Evolutionary conservation across 1,139 yeast genomes (phyloP).

Genomic region (Lodderomyces theae): DNA sequence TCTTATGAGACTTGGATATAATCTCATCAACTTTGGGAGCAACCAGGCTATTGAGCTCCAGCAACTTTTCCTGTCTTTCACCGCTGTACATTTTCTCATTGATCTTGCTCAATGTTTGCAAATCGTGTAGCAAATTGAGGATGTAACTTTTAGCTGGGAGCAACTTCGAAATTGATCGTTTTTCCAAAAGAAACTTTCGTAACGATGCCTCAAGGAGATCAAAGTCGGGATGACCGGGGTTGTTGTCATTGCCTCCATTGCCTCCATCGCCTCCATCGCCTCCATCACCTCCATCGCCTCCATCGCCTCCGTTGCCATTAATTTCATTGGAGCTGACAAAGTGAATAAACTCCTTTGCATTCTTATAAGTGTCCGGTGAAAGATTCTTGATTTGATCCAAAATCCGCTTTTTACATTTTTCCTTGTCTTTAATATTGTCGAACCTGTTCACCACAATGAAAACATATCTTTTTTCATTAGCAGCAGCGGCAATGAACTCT

Average conservation of each 20-base stretch:
- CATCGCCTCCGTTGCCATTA: slow-evolving; percentile 19
- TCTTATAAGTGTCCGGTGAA: slow-evolving; percentile 89
- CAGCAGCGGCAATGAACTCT: slow-evolving; percentile 88
- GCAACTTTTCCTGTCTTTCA: slow-evolving; percentile 44
- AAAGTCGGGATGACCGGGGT: slow-evolving; percentile 56
- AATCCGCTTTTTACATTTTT: slow-evolving; percentile 71
- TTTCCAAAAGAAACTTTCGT: slow-evolving; percentile 82
- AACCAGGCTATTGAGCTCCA: slow-evolving; percentile 48
- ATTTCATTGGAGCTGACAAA: slow-evolving; percentile 70
- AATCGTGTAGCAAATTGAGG: slow-evolving; percentile 64
- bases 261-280: slow-evolving; percentile 27
- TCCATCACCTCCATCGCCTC: slow-evolving; percentile 26
- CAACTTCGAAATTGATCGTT: slow-evolving; percentile 82
- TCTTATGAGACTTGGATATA: slow-evolving; percentile 48
- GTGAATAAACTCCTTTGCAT: slow-evolving; percentile 87
- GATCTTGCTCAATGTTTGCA: slow-evolving; percentile 55
- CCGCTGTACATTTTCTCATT: slow-evolving; percentile 56
- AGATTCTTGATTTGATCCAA: slow-evolving; percentile 82
- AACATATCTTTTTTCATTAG: slow-evolving; percentile 85
- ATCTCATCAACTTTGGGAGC: slow-evolving; percentile 64
- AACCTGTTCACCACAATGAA: slow-evolving; percentile 93
- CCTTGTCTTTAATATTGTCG: slow-evolving; percentile 78
- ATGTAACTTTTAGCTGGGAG: slow-evolving; percentile 90
- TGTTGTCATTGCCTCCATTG: slow-evolving; percentile 20
- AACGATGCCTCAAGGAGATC: slow-evolving; percentile 82